These are phyloP conservation scores for Erysimum pusillum DNA, from an alignment of 441 rosid species.

Conservation along the genomic window DNA sequence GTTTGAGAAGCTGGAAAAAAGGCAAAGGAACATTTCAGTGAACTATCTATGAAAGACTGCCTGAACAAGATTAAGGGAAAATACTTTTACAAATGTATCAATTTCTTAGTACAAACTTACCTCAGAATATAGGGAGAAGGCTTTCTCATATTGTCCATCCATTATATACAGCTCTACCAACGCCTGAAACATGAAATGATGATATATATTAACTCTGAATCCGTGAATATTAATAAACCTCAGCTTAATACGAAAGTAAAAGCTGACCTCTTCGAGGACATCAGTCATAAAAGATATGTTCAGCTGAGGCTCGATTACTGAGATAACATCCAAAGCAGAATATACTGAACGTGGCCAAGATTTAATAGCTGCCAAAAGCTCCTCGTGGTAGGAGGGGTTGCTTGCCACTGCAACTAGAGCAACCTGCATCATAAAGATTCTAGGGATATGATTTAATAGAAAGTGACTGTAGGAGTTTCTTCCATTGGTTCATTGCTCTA, in stretches of 20 bases:
- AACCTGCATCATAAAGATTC: constrained; percentile 63
- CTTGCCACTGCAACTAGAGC: constrained; percentile 98
- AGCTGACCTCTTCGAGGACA: constrained; percentile 89
- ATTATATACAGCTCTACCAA: constrained; percentile 91
- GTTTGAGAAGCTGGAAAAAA: constrained; percentile 88
- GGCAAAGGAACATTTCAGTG: constrained; percentile 40
- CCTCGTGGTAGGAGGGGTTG: constrained; percentile 81
- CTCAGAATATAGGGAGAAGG: constrained; percentile 94
- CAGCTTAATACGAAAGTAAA: constrained; percentile 36
- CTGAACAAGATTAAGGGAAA: constrained; percentile 15
- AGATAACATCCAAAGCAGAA: constrained; percentile 87
- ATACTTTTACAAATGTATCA: constrained; percentile 15
- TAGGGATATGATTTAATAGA: neutral
- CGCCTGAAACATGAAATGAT: constrained; percentile 62
- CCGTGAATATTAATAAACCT: constrained; percentile 32
- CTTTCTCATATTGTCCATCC: constrained; percentile 91
- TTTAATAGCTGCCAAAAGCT: constrained; percentile 90
- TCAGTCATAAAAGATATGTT: constrained; percentile 96
- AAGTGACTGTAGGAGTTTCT: neutral
- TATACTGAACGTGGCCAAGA: constrained; percentile 92
- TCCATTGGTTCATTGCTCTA: constrained; percentile 15
- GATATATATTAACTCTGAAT: constrained; percentile 30
- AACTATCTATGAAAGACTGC: constrained; percentile 7
- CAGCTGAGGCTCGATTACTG: constrained; percentile 97
- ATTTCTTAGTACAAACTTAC: constrained; percentile 65